phyloP scores from a whole-genome alignment of 805 yeast genomes.

The Cyberlindnera xishuangbannaensis region DNA sequence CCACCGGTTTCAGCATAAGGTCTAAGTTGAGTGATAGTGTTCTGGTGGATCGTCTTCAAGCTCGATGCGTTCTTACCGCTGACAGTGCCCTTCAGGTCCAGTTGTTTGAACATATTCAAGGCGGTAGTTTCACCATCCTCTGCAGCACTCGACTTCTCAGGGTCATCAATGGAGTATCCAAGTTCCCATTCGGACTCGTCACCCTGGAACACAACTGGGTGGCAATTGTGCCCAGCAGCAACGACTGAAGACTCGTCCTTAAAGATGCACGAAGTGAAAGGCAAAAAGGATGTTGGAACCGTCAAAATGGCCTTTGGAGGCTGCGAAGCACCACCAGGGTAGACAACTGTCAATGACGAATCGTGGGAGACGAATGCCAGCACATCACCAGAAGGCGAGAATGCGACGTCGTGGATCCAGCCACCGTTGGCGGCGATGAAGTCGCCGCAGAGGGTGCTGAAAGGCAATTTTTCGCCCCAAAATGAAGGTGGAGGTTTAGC shows the following conservation, averaged over 20 bases:
- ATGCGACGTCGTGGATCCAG: conserved; percentile 89
- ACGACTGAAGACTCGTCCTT: conserved; percentile 59
- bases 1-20: conserved; percentile 35
- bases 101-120: conserved; percentile 87
- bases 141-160: conserved; percentile 45
- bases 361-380: conserved; percentile 85
- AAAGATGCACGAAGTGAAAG: conserved; percentile 75
- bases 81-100: conserved; percentile 89
- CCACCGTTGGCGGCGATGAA: conserved; percentile 64
- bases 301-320: conserved; percentile 57
- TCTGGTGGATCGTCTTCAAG: conserved; percentile 81
- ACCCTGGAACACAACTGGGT: conserved; percentile 81
- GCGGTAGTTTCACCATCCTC: conserved; percentile 64
- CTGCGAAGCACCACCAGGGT: conserved; percentile 61
- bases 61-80: conserved; percentile 37
- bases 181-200: conserved; percentile 58
- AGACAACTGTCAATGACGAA: conserved; percentile 73
- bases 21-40: conserved; percentile 70
- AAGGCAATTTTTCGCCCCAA: conserved; percentile 96
- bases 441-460: conserved; percentile 86
- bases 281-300: conserved; percentile 64
- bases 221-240: conserved; percentile 91
- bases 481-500: conserved; percentile 70
- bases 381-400: conserved; percentile 73
- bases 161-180: conserved; percentile 39